Base-by-base conservation (phyloP, 768 basidiomycete species). In the Thelephora ganbajun region DNA sequence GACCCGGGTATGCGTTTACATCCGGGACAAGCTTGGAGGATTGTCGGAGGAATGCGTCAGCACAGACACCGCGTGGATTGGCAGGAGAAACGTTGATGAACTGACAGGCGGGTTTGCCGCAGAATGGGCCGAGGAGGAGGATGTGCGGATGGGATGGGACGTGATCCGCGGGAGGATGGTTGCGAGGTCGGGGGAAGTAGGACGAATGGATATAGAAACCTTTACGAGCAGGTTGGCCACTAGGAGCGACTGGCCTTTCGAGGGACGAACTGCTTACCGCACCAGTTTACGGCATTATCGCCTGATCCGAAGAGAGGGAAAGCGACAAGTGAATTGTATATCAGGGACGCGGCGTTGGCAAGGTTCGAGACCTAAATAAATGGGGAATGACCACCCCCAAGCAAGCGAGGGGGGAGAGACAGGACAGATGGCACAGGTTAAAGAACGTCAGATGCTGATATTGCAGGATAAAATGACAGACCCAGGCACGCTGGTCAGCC, bases 51-150 rank as follows among this genome's bases (percentile, higher is more conserved):
- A 77, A 94, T 1, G 83, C 80, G 44, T 80, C 80, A 5, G 89
- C 86, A 61, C 92, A 96, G 11, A 96, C 92, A 23, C 92, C 90
- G n/a, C 74, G 72, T 1, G 67, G 53, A 9, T 69, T 68, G 11
- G 72, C 76, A 0, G 67, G 69, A 4, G 67, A 57, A 36, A 76
- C 68, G 48, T 73, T 67, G 61, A 96, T 91, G 55, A 73, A 79
- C 55, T 88, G 84, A 61, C 93, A 97, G 0, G 93, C 93, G 1
- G 92, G 93, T 55, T 83, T 85, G 46, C 92, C 92, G 54, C 79
- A 82, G 64, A 93, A 96, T 0, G 91, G 90, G 0, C 83, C 90
- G 5, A 92, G 67, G 37, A 89, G 64, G 7, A 93, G 64, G 5
- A 64, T 55, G 46, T 55, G 41, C 44, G 53, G 48, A 48, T 52